phyloP scores from a whole-genome alignment of 345 rosid genomes.

The Brassica incana region DNA sequence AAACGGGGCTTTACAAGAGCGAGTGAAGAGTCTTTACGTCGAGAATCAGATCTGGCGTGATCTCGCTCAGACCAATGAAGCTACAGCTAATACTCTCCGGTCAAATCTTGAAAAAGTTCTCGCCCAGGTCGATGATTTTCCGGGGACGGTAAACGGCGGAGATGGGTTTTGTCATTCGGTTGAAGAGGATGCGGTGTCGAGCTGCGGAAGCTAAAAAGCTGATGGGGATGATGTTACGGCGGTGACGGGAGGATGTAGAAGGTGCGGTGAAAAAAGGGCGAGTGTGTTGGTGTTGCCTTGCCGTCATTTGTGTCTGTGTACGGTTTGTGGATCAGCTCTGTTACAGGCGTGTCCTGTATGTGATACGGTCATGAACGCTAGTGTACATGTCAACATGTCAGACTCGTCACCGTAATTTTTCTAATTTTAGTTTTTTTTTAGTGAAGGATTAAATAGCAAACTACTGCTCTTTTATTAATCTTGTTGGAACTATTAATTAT shows the following conservation, averaged over 20 bases:
- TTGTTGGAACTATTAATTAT: not conserved
- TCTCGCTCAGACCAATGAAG: slow-evolving; percentile 71
- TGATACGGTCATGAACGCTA: slow-evolving; percentile 51
- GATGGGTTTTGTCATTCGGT: not conserved
- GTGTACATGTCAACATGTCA: slow-evolving; percentile 71
- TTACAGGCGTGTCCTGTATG: slow-evolving; percentile 54
- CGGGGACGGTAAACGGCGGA: not conserved
- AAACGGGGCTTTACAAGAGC: slow-evolving; percentile 72
- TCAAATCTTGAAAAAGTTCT: slow-evolving; percentile 60
- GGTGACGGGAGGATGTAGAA: slow-evolving; percentile 40
- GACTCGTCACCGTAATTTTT: slow-evolving; percentile 3
- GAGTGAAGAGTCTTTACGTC: slow-evolving; percentile 51
- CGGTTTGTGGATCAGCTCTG: slow-evolving; percentile 59
- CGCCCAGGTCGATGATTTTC: slow-evolving; percentile 65
- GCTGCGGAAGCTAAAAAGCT: slow-evolving; percentile 58
- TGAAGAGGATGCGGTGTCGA: slow-evolving; percentile 61
- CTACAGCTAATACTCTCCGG: slow-evolving; percentile 61
- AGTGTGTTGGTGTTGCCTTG: slow-evolving; percentile 83
- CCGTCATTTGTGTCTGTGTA: slow-evolving; percentile 78
- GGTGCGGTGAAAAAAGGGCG: slow-evolving; percentile 62
- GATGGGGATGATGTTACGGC: not conserved
- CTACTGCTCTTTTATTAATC: not conserved
- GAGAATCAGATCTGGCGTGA: slow-evolving; percentile 79
- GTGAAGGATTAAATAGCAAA: slow-evolving; percentile 40
- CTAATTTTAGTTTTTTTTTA: not conserved